Percentiles rank a stretch among this genome's conserved stretches.
These are phyloP conservation scores for Xylariaceae sp. DNA, from an alignment of 2,329 filamentous ascomycete species.

Conservation along the genomic window DNA sequence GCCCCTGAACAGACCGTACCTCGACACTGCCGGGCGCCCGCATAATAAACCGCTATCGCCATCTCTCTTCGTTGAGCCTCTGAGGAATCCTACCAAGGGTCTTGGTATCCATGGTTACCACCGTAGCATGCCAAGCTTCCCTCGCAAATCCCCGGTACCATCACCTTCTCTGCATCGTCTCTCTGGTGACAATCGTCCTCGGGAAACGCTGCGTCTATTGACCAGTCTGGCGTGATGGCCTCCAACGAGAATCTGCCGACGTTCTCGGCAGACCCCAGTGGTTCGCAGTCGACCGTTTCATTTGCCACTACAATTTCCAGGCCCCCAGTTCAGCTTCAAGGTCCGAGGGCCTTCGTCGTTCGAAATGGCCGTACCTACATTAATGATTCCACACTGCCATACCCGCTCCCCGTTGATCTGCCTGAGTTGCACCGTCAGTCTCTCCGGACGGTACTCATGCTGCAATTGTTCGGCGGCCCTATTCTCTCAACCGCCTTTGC, in stretches of 20 bases:
- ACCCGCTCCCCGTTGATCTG: constrained; percentile 85
- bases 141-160: constrained; percentile 26
- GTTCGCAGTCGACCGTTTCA: constrained; percentile 30
- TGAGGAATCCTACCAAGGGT: constrained; percentile 15
- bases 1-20: constrained; percentile 18
- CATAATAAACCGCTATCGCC: constrained; percentile 12
- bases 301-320: constrained; percentile 23
- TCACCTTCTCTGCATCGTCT: constrained; percentile 35
- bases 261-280: constrained; percentile 39
- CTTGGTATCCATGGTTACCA: constrained; percentile 22
- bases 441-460: constrained; percentile 73
- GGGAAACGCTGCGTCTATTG: constrained; percentile 34
- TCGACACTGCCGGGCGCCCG: constrained; percentile 16
- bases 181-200: constrained; percentile 44
- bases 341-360: constrained; percentile 55
- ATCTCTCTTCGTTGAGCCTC: constrained; percentile 12
- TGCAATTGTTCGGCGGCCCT: constrained; percentile 74
- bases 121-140: constrained; percentile 22
- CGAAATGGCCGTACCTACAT: constrained; percentile 80
- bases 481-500: constrained; percentile 66
- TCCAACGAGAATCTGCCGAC: constrained; percentile 39
- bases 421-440: constrained; percentile 83
- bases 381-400: constrained; percentile 64
- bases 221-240: constrained; percentile 42
- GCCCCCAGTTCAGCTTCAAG: constrained; percentile 16